Percentiles rank a stretch among this genome's conserved stretches.
phyloP scores from a whole-genome alignment of 2,329 filamentous ascomycete species.

The Colletotrichum sp. region DNA sequence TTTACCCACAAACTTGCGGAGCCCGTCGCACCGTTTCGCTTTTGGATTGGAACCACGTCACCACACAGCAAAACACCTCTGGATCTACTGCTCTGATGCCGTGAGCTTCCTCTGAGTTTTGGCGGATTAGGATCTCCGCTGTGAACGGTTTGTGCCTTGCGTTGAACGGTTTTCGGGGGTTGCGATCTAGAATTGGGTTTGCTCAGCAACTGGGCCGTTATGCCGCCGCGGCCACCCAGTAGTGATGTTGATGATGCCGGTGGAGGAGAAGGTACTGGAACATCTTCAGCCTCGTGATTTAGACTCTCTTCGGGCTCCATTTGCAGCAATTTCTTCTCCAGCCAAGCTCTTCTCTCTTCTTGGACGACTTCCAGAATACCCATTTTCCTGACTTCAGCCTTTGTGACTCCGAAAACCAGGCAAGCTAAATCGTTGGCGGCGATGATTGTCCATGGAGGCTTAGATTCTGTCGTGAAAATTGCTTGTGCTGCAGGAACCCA shows the following conservation, averaged over 20 bases:
- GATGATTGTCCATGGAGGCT: constrained; percentile 92
- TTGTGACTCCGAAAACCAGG: constrained; percentile 98
- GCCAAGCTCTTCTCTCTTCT: constrained; percentile 85
- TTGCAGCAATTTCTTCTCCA: constrained; percentile 81
- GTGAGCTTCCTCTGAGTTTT: constrained; percentile 57
- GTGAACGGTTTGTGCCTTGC: constrained; percentile 69
- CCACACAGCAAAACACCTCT: constrained; percentile 91
- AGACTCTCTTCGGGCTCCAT: constrained; percentile 53
- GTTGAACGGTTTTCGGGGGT: constrained; percentile 58
- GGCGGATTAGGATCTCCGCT: constrained; percentile 59
- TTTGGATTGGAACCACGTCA: constrained; percentile 97
- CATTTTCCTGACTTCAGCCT: constrained; percentile 90
- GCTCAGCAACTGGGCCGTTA: constrained; percentile 86
- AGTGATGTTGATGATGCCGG: constrained; percentile 52
- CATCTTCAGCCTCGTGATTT: constrained; percentile 34
- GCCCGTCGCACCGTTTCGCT: constrained; percentile 89
- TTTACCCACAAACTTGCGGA: constrained; percentile 98
- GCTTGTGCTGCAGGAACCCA: constrained; percentile 93
- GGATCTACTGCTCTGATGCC: constrained; percentile 78
- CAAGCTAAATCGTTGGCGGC: constrained; percentile 96
- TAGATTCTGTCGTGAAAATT: constrained; percentile 94
- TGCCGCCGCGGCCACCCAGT: constrained; percentile 74
- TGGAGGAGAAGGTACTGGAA: constrained; percentile 38
- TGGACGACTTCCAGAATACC: constrained; percentile 95
- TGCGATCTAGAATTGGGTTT: constrained; percentile 72